Base-by-base conservation (phyloP, 2,329 filamentous ascomycete genomes). In the Zasmidium cellare region DNA sequence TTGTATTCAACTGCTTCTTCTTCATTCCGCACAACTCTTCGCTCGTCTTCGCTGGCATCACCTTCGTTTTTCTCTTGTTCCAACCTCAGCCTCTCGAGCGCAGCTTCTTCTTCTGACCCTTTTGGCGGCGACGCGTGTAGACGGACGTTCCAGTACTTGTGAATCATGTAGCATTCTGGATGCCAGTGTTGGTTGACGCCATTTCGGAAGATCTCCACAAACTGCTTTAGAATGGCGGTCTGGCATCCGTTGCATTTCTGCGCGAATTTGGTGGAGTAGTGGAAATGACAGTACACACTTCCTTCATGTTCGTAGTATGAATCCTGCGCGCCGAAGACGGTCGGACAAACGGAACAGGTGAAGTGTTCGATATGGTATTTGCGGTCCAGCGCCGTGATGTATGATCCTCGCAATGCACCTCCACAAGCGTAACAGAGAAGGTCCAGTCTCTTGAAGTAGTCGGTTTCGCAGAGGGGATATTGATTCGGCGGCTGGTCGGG, bases 361-460 rank as follows among this genome's bases (percentile, higher is more conserved):
- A 99, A 99, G 77, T 99, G 94, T 74, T 97, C 93, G 65, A 99
- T 96, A 76, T 97, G 94, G 75, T 99, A 99, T 79, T 99, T 99
- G 69, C 91, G 90, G 67, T 99, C 94, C 54, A 99, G 83, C 2
- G 94, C 94, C 16, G 94, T 99, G 71, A 99, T 99, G 77, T 99
- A 99, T 3, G 94, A 97, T 48, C 94, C 94, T 61, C 94, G 89
- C 19, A 99, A 83, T 49, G 94, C 94, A 58, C 92, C 91, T 64
- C 92, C 91, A 73, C 94, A 99, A 62, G 94, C 88, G 74, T 90
- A 90, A 75, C 94, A 99, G 46, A 99, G 82, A 46, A 99, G 82
- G 62, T 93, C 92, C 18, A 99, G 84, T 59, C 94, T 86, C 68
- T 92, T 86, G 76, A 99, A 99, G 75, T 99, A 99, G 76, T 99